Base-by-base conservation (phyloP, 805 yeast species). In the Saccharomyces paradoxus region DNA sequence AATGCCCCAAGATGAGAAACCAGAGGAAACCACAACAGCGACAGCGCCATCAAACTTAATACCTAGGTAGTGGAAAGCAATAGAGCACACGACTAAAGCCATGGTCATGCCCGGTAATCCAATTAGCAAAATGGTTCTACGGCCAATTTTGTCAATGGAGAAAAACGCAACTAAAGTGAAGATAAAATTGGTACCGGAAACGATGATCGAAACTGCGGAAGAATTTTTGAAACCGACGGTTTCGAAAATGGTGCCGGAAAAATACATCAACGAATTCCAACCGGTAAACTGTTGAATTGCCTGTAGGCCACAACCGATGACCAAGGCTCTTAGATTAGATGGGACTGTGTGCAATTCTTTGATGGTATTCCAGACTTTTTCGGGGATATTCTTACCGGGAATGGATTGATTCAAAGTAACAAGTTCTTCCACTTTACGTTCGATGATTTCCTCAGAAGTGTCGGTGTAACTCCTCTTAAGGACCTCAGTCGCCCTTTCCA, bases 261-360 rank as follows among this genome's bases (percentile, higher is more conserved):
- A 92, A 75, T 94, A 92, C 96, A 92, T 88, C 64, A 92, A 79
- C 6, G 97, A 89, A 74, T 92, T 94, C 81, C 92, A 92, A 60
- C 98, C 98, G 17, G 96, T 87, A 64, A 92, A 89, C 73, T 92
- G 99, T 75, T 92, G 98, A 65, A 94, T 86, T 56, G 96, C 97
- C 73, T 94, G 98, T 60, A 92, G 74, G 30, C 95, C 96, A 76
- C 97, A 90, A 12, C 92, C 94, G 64, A 92, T 83, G 37, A 91
- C 75, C 57, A 94, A 78, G 5, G 97, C 98, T 65, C 98, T 82
- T 57, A 89, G 81, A 71, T 92, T 91, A 1, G 95, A 84, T 44
- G 89, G 88, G 41, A 79, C 80, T 0, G 73, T 71, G 68, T 87
- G 92, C 61, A 86, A 75, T 57, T 82, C 78, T 58, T 78, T 80